Conservation (phyloP, 2,329 filamentous ascomycete species). For the Exophiala oligosperma region DNA sequence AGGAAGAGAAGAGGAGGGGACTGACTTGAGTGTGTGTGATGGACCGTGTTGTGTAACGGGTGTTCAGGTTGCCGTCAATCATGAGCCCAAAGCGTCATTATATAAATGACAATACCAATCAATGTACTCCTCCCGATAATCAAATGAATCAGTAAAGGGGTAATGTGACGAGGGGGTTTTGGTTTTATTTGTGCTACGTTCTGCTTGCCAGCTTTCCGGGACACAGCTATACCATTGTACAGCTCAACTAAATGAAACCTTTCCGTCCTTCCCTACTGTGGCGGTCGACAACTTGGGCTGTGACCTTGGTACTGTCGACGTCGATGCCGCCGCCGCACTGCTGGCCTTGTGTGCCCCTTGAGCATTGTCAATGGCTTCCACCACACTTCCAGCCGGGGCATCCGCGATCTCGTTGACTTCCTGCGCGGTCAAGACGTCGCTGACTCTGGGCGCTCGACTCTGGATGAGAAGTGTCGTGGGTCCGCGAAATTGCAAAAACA, state of each 20-base stretch:
- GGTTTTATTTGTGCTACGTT: no score
- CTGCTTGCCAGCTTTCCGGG: no score
- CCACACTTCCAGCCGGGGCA: slow-evolving; percentile 69
- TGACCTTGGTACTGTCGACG: slow-evolving; percentile 30
- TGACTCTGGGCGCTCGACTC: slow-evolving; percentile 75
- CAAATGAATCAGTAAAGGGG: no score
- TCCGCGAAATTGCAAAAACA: slow-evolving; percentile 88
- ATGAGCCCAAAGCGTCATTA: no score
- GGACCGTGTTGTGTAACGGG: no score
- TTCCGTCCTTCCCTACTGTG: slow-evolving; percentile 60
- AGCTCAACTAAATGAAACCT: slow-evolving; percentile 59
- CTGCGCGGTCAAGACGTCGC: slow-evolving; percentile 72
- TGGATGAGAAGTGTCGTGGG: slow-evolving; percentile 85
- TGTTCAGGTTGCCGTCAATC: no score
- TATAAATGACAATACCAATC: no score
- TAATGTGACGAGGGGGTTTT: no score
- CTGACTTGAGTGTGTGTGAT: no score
- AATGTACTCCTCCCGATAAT: no score
- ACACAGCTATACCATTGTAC: no score
- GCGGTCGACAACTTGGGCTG: slow-evolving; percentile 47
- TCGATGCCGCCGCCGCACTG: slow-evolving; percentile 9
- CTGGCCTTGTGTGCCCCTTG: slow-evolving; percentile 15
- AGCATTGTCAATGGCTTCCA: slow-evolving; percentile 51
- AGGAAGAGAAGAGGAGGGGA: no score
- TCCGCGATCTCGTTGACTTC: slow-evolving; percentile 92